These are phyloP conservation scores for Citrus maxima DNA, from an alignment of 345 rosid genomes.

Conservation along the genomic window DNA sequence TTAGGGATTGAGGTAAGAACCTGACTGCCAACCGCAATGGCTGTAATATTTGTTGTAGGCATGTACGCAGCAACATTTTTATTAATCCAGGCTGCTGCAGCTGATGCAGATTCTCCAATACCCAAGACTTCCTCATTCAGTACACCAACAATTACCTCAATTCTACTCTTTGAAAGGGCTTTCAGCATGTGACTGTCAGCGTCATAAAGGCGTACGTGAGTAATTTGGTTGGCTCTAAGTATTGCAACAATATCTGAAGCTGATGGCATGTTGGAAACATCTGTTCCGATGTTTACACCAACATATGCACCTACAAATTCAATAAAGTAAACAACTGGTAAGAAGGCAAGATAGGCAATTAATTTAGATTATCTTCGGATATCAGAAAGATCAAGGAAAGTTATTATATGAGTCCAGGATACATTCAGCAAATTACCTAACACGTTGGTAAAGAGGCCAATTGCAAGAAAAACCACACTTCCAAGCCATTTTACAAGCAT, in stretches of 20 bases:
- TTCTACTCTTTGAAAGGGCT: slow-evolving; percentile 75
- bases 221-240: slow-evolving; percentile 59
- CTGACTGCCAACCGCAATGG: slow-evolving; percentile 94
- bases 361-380: neutral
- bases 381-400: neutral
- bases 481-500: slow-evolving; percentile 46
- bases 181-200: slow-evolving; percentile 84
- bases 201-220: slow-evolving; percentile 84
- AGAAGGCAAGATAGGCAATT: neutral
- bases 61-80: slow-evolving; percentile 75
- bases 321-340: slow-evolving; percentile 9
- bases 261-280: slow-evolving; percentile 69
- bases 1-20: slow-evolving; percentile 77
- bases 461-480: slow-evolving; percentile 38
- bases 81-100: slow-evolving; percentile 87
- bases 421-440: slow-evolving; percentile 43
- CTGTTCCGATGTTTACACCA: slow-evolving; percentile 88
- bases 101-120: slow-evolving; percentile 72
- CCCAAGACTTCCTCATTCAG: slow-evolving; percentile 72
- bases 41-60: slow-evolving; percentile 88
- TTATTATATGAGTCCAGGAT: neutral
- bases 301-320: slow-evolving; percentile 61
- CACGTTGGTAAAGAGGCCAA: slow-evolving; percentile 33
- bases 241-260: slow-evolving; percentile 57
- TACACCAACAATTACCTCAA: slow-evolving; percentile 83